phyloP scores from a whole-genome alignment of 2,329 filamentous ascomycete species.

The Ilyonectria destructans region DNA sequence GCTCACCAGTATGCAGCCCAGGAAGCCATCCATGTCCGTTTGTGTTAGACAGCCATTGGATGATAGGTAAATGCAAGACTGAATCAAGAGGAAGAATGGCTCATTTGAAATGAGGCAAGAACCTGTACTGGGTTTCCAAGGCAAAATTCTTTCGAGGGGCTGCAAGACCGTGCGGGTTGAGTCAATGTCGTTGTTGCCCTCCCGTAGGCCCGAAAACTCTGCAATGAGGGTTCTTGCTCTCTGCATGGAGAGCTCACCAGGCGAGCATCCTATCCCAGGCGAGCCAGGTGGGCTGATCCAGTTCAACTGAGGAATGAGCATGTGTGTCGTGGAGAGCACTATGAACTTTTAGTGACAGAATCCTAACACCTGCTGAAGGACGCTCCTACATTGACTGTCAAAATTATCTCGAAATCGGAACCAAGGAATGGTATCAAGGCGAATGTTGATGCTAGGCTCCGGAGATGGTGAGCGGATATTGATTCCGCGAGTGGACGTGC shows the following conservation, averaged over 20 bases:
- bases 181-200: background rate
- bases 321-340: background rate
- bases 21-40: background rate
- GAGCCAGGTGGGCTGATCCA: background rate
- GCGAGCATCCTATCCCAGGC: background rate
- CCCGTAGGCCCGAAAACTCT: no score
- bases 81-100: background rate
- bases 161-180: background rate
- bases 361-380: no score
- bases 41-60: background rate
- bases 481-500: no score
- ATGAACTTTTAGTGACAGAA: background rate
- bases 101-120: background rate
- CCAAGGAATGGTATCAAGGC: background rate
- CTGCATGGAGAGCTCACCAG: background rate
- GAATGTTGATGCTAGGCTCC: no score
- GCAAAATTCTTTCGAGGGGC: background rate
- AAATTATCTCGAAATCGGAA: background rate
- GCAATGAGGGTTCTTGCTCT: background rate
- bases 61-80: conserved; percentile 5
- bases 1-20: background rate
- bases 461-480: no score
- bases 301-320: background rate
- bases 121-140: background rate
- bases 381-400: background rate